A percentile compares a stretch with the other conserved stretches of the same genome.
phyloP scores from a whole-genome alignment of 305 asterid genomes.

The Solanum chacoense region DNA sequence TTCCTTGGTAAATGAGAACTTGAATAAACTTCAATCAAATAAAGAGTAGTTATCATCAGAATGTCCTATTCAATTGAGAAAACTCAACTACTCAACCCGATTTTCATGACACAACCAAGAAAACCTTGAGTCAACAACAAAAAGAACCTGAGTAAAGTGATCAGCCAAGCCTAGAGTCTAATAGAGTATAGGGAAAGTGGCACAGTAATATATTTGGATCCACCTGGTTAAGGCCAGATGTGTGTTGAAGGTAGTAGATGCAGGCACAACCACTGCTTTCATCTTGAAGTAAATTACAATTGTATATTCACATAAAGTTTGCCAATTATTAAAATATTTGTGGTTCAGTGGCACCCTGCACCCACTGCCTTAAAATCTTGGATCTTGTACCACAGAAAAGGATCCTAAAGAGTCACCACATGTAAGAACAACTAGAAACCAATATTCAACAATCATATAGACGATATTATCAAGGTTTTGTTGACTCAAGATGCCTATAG shows the following conservation, averaged over 20 bases:
- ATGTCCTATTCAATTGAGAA: background rate
- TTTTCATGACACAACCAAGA: background rate
- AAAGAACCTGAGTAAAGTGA: background rate
- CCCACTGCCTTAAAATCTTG: background rate
- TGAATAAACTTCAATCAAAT: background rate
- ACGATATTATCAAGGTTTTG: background rate
- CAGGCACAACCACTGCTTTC: background rate
- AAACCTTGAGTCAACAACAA: background rate
- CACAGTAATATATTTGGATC: background rate
- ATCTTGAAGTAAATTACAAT: background rate
- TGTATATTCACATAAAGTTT: background rate
- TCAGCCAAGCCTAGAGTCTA: background rate
- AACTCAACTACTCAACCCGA: background rate
- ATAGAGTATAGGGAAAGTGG: background rate
- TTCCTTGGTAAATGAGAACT: background rate
- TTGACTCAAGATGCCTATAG: background rate
- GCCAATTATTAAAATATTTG: background rate
- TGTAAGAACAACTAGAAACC: background rate
- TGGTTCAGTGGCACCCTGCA: background rate
- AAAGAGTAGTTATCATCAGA: background rate
- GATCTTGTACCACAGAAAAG: background rate
- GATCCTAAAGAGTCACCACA: background rate
- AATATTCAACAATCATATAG: background rate
- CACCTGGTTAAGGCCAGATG: background rate
- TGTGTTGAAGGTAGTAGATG: background rate